Conservation (phyloP, 345 rosid species). For the Moringa oleifera region DNA sequence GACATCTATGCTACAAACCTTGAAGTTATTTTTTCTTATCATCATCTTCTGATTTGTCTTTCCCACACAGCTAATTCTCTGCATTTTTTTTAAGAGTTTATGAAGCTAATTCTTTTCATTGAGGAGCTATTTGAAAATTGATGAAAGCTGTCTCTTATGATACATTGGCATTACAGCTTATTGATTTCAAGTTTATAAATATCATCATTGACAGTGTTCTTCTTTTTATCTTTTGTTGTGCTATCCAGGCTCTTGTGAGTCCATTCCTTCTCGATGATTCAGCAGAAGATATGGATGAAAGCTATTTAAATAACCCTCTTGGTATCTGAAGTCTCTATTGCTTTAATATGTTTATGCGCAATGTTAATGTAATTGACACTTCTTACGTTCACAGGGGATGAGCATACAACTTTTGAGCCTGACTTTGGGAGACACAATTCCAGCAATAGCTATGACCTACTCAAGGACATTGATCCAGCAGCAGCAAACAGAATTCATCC, state of each 20-base stretch:
- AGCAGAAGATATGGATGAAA: constrained; percentile 30
- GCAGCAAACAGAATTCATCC: constrained; percentile 93
- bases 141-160: neutral
- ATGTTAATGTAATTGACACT: neutral
- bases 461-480: constrained; percentile 76
- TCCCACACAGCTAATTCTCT: too few species aligned
- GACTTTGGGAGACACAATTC: constrained; percentile 25
- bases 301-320: constrained; percentile 22
- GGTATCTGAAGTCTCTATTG: constrained; percentile 32
- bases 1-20: too few species aligned
- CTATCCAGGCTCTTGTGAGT: constrained; percentile 72
- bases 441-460: constrained; percentile 45
- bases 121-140: neutral
- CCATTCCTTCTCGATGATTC: constrained; percentile 75
- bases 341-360: constrained; percentile 4
- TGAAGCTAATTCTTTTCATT: neutral
- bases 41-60: too few species aligned
- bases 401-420: constrained; percentile 24
- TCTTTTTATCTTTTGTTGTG: constrained; percentile 1
- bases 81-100: neutral
- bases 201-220: neutral
- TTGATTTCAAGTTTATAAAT: too few species aligned
- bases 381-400: constrained; percentile 29
- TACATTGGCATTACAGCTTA: too few species aligned
- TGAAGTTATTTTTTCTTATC: too few species aligned